phyloP scores from a whole-genome alignment of 202 grass and related monocot species.

The Zizania palustris region DNA sequence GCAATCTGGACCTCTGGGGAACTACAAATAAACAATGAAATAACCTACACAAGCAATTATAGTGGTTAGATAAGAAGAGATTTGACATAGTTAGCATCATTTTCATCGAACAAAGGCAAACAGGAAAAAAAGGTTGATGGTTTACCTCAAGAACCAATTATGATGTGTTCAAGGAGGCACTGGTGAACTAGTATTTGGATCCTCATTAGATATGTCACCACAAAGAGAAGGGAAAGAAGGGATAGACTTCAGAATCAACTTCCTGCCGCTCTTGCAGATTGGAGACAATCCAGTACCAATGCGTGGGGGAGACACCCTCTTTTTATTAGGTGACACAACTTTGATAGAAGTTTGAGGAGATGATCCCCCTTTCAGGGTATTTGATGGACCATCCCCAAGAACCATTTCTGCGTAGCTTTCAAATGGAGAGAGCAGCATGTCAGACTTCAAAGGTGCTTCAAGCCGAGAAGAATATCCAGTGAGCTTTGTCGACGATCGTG shows the following conservation, averaged over 20 bases:
- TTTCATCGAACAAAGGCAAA: conserved; percentile 8
- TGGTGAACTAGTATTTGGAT: conserved; percentile 34
- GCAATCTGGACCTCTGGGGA: not conserved
- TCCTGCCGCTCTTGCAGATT: conserved; percentile 80
- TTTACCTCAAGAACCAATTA: conserved; percentile 23
- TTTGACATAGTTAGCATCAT: not conserved
- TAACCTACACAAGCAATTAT: conserved; percentile 9
- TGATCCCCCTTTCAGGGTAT: conserved; percentile 42
- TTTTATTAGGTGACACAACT: conserved; percentile 85
- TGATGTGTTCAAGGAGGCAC: conserved; percentile 41
- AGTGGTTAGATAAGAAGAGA: not conserved
- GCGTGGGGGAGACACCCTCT: conserved; percentile 82
- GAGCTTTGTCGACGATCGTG: conserved; percentile 41
- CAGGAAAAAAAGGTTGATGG: not conserved
- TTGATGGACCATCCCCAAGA: conserved; percentile 34
- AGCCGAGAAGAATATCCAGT: conserved; percentile 47
- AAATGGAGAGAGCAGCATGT: conserved; percentile 42
- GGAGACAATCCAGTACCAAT: conserved; percentile 59
- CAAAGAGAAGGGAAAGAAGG: conserved; percentile 91
- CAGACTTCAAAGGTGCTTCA: conserved; percentile 44
- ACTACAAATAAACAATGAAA: not conserved
- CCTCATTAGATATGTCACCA: conserved; percentile 48
- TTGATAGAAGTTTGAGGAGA: conserved; percentile 67
- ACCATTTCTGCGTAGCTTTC: conserved; percentile 46
- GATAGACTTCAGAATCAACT: conserved; percentile 93